These are phyloP conservation scores for Solanum okadae DNA, from an alignment of 257 asterid genomes.

Conservation along the genomic window DNA sequence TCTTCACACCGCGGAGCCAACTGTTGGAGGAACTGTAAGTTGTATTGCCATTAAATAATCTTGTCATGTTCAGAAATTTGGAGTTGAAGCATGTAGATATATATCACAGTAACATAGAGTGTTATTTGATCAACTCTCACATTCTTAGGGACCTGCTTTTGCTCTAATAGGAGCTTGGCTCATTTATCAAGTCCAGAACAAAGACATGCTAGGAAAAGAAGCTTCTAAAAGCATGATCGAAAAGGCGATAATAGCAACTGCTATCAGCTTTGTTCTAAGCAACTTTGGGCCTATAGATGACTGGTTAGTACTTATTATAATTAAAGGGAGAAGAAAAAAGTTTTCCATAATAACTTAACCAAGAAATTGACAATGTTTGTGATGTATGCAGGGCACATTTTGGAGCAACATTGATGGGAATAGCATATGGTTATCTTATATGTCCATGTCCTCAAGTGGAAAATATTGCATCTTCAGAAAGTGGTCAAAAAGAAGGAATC, in stretches of 20 bases:
- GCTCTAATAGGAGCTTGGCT: conserved; percentile 85
- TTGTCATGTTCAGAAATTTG: background rate
- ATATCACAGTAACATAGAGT: background rate
- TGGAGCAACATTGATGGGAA: conserved; percentile 54
- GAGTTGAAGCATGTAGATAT: background rate
- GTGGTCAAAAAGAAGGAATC: conserved; percentile 39
- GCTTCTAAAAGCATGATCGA: conserved; percentile 36
- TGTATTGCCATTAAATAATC: background rate
- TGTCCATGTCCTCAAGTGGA: conserved; percentile 49
- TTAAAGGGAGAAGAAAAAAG: no score
- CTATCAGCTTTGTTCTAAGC: conserved; percentile 55
- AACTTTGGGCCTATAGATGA: conserved; percentile 62
- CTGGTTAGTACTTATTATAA: conserved; percentile 33
- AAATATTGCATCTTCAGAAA: conserved; percentile 32
- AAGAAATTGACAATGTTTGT: background rate
- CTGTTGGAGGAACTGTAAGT: conserved; percentile 78
- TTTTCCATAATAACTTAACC: no score
- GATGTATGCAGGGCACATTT: conserved; percentile 56
- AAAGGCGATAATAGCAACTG: conserved; percentile 43
- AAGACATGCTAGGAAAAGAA: conserved; percentile 33
- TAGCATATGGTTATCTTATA: conserved; percentile 50
- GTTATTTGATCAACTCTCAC: background rate
- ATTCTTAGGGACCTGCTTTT: conserved; percentile 60
- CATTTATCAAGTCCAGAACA: conserved; percentile 51
- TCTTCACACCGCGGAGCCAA: conserved; percentile 69